Evolutionary conservation across 345 rosid genomes (phyloP), one percentile per base, ranked within the genome.

Genomic region (Passiflora organensis): DNA sequence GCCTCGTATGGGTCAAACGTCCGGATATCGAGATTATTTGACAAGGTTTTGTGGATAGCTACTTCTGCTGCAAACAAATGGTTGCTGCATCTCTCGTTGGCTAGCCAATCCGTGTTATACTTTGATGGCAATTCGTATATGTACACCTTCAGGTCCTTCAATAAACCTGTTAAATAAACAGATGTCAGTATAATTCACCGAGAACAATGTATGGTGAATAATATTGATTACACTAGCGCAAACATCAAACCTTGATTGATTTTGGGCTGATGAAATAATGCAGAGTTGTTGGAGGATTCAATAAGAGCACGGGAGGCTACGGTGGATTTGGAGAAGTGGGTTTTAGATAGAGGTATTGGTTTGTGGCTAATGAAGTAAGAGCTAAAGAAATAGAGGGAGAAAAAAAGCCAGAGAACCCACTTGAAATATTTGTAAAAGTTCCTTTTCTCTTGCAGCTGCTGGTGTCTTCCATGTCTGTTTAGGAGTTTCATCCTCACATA

Each of bases 1-100:
- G 96, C 99, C 54, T 86, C 85, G 44, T 73, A 68, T 0, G 99
- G 91, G 51, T 93, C 79, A 45, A 76, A 65, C 9, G 99, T 89
- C 63, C 91, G 85, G 13, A 78, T 62, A 0, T 73, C 78, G 53
- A 82, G 77, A 60, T 74, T 78, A 58, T 43, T 64, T 32, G 78
- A 60, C 3, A 85, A 19, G 0, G 97, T 95, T 48, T 56, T 76
- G 64, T 93, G 99, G 13, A 93, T 76, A 10, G 97, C 96, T 10
- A 93, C 99, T 76, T 93, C 99, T 2, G 99, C 74, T 11, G 99
- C 99, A 36, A 93, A 93, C 69, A 93, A 70, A 47, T 89, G 99
- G 67, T 45, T 83, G 74, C 80, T 76, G 68, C 99, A 93, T 18
- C 99, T 71, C 16, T 83, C 79, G 72, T 93, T 83, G 11, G 77